A percentile compares a stretch with the other conserved stretches of the same genome.
These are phyloP conservation scores for Tricholoma bakamatsutake DNA, from an alignment of 768 basidiomycete species.

Conservation along the genomic window DNA sequence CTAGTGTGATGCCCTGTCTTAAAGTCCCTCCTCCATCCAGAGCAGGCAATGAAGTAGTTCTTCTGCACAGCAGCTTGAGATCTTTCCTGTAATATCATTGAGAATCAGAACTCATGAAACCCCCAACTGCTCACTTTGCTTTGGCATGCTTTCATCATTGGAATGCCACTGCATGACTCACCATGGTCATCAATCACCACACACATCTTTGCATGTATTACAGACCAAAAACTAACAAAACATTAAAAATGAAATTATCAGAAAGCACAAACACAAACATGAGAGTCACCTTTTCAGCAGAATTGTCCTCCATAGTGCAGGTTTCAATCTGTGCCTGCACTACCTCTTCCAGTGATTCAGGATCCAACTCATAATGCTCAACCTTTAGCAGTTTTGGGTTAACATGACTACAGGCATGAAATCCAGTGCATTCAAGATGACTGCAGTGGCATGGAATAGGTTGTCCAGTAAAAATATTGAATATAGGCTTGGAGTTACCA, in stretches of 20 bases:
- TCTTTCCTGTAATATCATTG: not conserved
- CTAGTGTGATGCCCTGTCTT: not conserved
- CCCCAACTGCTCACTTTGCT: not conserved
- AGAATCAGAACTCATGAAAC: not conserved
- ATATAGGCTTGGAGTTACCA: not conserved
- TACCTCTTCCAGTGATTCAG: not conserved
- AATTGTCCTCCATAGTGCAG: not conserved
- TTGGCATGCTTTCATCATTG: not conserved
- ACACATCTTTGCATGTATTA: not conserved
- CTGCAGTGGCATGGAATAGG: slow-evolving; percentile 1
- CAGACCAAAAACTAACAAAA: not conserved
- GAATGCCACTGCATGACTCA: not conserved
- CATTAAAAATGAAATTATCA: not conserved
- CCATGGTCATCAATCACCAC: not conserved
- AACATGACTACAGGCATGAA: slow-evolving; percentile 1
- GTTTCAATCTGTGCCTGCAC: slow-evolving; percentile 1
- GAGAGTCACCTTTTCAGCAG: not conserved
- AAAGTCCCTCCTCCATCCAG: not conserved
- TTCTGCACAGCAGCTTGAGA: not conserved
- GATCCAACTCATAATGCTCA: slow-evolving; percentile 3
- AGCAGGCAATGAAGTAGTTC: slow-evolving; percentile 3
- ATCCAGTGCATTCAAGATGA: not conserved
- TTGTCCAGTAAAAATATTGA: not conserved
- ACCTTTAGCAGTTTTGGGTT: not conserved
- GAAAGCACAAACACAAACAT: not conserved